Evolutionary conservation across 2,329 filamentous ascomycete genomes (phyloP), one percentile per base, ranked within the genome.

Genomic region (Fusarium praegraminearum): DNA sequence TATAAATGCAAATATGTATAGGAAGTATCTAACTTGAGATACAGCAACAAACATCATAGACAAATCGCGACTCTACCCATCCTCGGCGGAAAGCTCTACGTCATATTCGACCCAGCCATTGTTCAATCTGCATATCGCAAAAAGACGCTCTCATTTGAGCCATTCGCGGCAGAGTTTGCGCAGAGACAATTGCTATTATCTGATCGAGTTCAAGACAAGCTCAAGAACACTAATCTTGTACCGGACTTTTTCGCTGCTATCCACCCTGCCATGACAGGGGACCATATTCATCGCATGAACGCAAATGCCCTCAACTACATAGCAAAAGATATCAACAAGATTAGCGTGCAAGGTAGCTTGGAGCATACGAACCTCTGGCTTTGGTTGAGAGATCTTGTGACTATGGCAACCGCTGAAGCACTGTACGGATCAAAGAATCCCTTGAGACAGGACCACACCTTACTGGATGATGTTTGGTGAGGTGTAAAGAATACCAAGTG

Each of bases 61-160:
- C 63, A 74, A 13, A 82, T 84, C 65, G 82, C 80, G 58, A 83
- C 84, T 1, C 68, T 86, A 4, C 82, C 80, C 3, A 81, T 85
- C 69, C 73, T 84, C 24, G 78, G 75, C 43, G 73, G 77, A 26
- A 82, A 82, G 41, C 77, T 83, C 16, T 87, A 86, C 63, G 73
- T 84, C 33, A 79, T 85, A 28, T 81, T 77, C 44, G 78, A 79
- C 11, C 81, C 84, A 5, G 57, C 66, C 1, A 74, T 86, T 10
- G 76, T 82, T 20, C 76, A 79, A 43, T 78, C 79, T 3, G 79
- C 81, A 6, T 80, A 83, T 61, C 79, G 82, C 30, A 78, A 78
- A 41, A 80, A 80, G 50, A 78, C 80, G 11, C 73, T 86, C 20
- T 79, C 77, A 4, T 85, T 86, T 69, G 79, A 82, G 28, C 79